Conservation (phyloP, 192 early-diverging fungal genomes). For the Oehlia diaphana region DNA sequence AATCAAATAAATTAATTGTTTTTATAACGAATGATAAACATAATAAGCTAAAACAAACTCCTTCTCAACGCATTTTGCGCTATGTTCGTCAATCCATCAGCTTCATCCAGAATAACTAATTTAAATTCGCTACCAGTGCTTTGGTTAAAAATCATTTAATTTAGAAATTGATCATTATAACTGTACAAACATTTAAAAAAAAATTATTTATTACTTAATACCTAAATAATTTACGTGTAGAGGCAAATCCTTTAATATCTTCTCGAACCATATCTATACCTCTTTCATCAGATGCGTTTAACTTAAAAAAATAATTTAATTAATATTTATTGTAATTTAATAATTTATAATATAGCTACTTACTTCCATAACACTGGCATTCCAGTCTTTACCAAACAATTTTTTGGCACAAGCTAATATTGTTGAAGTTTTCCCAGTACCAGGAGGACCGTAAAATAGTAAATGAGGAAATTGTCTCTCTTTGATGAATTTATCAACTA, state of each 20-base stretch:
- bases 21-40: not conserved
- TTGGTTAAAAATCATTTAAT: not conserved
- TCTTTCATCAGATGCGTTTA: conserved; percentile 98
- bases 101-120: conserved; percentile 96
- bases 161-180: not conserved
- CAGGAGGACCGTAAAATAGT: conserved; percentile 97
- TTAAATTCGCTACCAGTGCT: conserved; percentile 48
- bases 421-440: conserved; percentile 96
- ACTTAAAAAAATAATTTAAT: conserved; percentile 41
- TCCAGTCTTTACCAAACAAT: conserved; percentile 81
- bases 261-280: conserved; percentile 98
- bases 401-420: conserved; percentile 91
- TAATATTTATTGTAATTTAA: not conserved
- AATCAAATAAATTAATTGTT: not conserved
- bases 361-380: conserved; percentile 93
- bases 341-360: not conserved
- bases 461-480: conserved; percentile 92
- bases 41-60: conserved; percentile 42
- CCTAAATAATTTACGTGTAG: conserved; percentile 90
- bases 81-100: conserved; percentile 91
- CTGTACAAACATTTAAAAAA: not conserved
- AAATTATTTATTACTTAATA: not conserved
- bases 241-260: conserved; percentile 98
- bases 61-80: conserved; percentile 93
- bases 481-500: conserved; percentile 87